Conservation (phyloP, 2,329 filamentous ascomycete species). For the Xylaria sp. region DNA sequence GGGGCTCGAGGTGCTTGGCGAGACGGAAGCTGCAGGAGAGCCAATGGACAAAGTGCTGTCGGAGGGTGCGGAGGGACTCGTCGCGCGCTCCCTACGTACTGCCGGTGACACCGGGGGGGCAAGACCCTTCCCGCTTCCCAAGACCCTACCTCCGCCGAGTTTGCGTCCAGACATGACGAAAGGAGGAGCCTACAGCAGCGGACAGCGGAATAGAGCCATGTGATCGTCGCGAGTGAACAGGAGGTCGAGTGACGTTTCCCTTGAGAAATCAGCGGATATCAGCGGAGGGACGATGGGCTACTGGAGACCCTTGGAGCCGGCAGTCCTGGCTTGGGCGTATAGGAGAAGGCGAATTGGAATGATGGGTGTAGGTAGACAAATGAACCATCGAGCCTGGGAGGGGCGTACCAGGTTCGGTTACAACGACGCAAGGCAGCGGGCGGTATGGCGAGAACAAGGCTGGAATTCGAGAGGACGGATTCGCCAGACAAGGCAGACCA, state of each 20-base stretch:
- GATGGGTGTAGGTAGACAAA: background rate
- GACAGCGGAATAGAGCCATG: conserved; percentile 29
- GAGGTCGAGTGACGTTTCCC: background rate
- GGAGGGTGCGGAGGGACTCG: conserved; percentile 64
- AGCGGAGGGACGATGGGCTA: background rate
- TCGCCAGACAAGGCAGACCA: background rate
- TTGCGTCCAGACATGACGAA: conserved; percentile 80
- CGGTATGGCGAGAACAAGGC: background rate
- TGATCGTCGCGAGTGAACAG: conserved; percentile 6
- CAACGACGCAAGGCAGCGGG: background rate
- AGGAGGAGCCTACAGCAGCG: conserved; percentile 26
- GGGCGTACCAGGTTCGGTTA: background rate
- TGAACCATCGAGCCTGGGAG: background rate
- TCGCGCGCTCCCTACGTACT: conserved; percentile 55
- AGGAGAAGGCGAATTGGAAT: background rate
- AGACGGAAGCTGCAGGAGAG: conserved; percentile 67
- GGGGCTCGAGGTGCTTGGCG: conserved; percentile 59
- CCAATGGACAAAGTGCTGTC: conserved; percentile 81
- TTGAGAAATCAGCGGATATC: background rate
- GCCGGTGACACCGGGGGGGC: conserved; percentile 66
- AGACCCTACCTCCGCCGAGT: conserved; percentile 89
- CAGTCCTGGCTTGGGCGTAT: background rate
- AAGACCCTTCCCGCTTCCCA: conserved; percentile 86
- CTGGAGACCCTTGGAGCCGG: background rate
- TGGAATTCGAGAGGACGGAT: background rate